A percentile compares a stretch with the other conserved stretches of the same genome.
These are phyloP conservation scores for Tricholoma terreum DNA, from an alignment of 768 basidiomycete species.

Conservation along the genomic window DNA sequence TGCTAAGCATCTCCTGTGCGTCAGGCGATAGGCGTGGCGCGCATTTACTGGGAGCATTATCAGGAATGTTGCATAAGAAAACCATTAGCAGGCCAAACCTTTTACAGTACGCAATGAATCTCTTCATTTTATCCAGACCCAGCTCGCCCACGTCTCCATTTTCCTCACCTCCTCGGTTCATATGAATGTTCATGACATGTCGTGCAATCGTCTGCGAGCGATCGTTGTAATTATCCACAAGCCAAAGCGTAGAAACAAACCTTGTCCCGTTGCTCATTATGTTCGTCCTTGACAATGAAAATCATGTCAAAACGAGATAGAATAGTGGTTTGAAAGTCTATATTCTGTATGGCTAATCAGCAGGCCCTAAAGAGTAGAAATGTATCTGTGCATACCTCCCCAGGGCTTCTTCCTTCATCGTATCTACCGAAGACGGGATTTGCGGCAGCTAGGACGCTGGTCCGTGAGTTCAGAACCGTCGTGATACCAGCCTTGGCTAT, in stretches of 20 bases:
- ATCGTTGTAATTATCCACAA: neutral
- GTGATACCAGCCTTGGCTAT: slow-evolving; percentile 99
- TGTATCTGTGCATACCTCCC: slow-evolving; percentile 55
- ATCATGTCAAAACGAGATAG: slow-evolving; percentile 99
- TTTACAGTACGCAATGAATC: slow-evolving; percentile 95
- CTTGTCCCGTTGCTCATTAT: slow-evolving; percentile 90
- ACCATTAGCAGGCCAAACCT: slow-evolving; percentile 44
- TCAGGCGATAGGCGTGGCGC: slow-evolving; percentile 92
- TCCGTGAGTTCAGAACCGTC: slow-evolving; percentile 93
- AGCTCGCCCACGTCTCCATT: slow-evolving; percentile 82
- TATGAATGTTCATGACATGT: slow-evolving; percentile 98
- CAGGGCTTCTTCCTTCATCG: slow-evolving; percentile 93
- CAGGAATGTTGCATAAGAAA: neutral
- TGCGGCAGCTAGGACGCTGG: slow-evolving; percentile 93
- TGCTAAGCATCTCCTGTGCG: slow-evolving; percentile 93
- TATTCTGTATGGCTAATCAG: slow-evolving; percentile 52
- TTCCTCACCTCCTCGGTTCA: slow-evolving; percentile 85
- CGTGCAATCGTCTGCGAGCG: slow-evolving; percentile 81
- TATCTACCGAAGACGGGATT: slow-evolving; percentile 98
- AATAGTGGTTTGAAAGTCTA: slow-evolving; percentile 97
- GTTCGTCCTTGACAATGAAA: slow-evolving; percentile 97
- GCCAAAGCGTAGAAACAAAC: slow-evolving; percentile 38
- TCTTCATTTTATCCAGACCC: slow-evolving; percentile 96
- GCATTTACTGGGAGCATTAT: slow-evolving; percentile 66
- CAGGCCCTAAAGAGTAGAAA: neutral